These are phyloP conservation scores for Neodidymelliopsis sp. DNA, from an alignment of 2,329 filamentous ascomycete genomes.

Conservation along the genomic window DNA sequence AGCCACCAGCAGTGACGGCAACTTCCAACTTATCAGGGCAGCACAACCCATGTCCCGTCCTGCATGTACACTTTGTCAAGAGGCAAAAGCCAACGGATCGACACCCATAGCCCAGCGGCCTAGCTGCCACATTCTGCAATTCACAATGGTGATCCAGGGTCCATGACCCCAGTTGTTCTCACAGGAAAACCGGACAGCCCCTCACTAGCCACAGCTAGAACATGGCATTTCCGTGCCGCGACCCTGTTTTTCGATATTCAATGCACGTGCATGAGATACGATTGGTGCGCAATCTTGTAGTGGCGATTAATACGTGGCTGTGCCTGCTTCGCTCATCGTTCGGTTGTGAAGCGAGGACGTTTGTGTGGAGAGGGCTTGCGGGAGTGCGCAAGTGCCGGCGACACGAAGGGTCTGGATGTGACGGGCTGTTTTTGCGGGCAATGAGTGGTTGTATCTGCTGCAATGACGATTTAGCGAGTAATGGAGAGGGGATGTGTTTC, in stretches of 20 bases:
- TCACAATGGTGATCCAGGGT: constrained; percentile 36
- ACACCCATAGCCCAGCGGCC: constrained; percentile 30
- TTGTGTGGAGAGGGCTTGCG: constrained; percentile 16
- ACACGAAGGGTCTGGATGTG: constrained; percentile 7
- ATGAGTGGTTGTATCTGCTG: constrained; percentile 7
- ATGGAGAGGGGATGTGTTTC: constrained; percentile 7
- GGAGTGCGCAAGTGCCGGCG: constrained; percentile 9
- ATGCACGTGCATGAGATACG: constrained; percentile 7
- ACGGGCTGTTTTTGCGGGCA: not conserved
- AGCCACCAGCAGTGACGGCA: constrained; percentile 15
- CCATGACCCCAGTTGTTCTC: constrained; percentile 21
- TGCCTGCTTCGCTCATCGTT: constrained; percentile 5
- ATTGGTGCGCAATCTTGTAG: constrained; percentile 5
- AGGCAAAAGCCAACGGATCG: constrained; percentile 33
- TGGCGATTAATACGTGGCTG: constrained; percentile 18
- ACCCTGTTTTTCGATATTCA: constrained; percentile 5
- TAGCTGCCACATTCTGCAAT: constrained; percentile 23
- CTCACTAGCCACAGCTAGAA: constrained; percentile 40
- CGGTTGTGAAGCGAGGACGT: constrained; percentile 12
- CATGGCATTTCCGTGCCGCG: constrained; percentile 23
- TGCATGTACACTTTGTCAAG: constrained; percentile 23
- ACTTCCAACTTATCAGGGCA: constrained; percentile 15
- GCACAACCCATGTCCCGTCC: constrained; percentile 23
- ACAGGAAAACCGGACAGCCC: constrained; percentile 24
- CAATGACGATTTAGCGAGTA: constrained; percentile 10